Evolutionary conservation across 768 basidiomycete species (phyloP).

Genomic region (Exsudoporus frostii): DNA sequence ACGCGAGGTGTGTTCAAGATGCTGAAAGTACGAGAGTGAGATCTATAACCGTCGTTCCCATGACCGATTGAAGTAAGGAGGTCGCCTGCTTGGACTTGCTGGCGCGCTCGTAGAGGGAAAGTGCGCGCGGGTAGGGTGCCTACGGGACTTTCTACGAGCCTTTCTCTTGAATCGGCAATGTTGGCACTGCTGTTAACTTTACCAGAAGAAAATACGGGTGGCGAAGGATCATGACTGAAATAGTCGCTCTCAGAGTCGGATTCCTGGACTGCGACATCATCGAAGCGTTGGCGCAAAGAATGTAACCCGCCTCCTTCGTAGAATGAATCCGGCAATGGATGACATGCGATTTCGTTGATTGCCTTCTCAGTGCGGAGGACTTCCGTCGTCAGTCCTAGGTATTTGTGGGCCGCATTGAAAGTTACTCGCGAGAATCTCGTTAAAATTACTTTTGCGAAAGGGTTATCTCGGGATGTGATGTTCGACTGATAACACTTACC

Average conservation of each 20-base stretch:
- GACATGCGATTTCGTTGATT: conserved; percentile 95
- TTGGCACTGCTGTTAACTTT: conserved; percentile 17
- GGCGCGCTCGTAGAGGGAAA: conserved; percentile 35
- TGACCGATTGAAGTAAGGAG: conserved; percentile 58
- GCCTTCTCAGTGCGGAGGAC: conserved; percentile 95
- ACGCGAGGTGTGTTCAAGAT: conserved; percentile 50
- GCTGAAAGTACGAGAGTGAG: conserved; percentile 46
- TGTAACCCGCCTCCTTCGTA: conserved; percentile 91
- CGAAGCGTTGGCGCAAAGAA: conserved; percentile 87
- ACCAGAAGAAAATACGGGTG: conserved; percentile 18
- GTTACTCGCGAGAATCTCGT: conserved; percentile 97
- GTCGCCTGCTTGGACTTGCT: conserved; percentile 74
- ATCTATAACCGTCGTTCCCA: conserved; percentile 44
- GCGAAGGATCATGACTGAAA: conserved; percentile 36
- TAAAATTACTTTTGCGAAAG: conserved; percentile 66
- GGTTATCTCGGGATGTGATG: conserved; percentile 11
- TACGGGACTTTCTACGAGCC: conserved; percentile 24
- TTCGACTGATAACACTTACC: conserved; percentile 41
- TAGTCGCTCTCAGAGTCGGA: conserved; percentile 59
- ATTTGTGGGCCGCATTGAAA: conserved; percentile 95
- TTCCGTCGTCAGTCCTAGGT: conserved; percentile 91
- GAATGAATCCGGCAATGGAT: conserved; percentile 87
- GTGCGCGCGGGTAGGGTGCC: conserved; percentile 15
- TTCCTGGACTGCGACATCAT: conserved; percentile 44
- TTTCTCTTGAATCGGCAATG: conserved; percentile 20